These are phyloP conservation scores for Amauroascus verrucosus DNA, from an alignment of 2,329 filamentous ascomycete genomes.

Conservation along the genomic window DNA sequence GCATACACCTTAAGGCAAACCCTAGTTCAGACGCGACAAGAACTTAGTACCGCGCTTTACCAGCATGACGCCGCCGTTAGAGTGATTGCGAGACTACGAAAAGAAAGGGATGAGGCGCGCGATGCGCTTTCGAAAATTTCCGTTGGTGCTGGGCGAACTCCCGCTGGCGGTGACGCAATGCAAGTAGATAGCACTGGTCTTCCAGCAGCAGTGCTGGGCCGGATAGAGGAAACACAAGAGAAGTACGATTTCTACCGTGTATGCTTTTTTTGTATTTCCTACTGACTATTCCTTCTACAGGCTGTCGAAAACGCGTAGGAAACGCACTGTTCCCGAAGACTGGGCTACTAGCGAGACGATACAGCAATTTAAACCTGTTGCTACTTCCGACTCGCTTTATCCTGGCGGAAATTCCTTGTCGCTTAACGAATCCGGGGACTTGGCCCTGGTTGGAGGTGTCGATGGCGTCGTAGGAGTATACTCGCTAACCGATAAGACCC, in stretches of 20 bases:
- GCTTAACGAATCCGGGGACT: slow-evolving; percentile 50
- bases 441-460: slow-evolving; percentile 64
- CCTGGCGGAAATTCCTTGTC: slow-evolving; percentile 50
- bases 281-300: slow-evolving; percentile 38
- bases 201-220: slow-evolving; percentile 58
- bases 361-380: slow-evolving; percentile 46
- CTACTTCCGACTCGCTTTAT: slow-evolving; percentile 48
- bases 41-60: slow-evolving; percentile 86
- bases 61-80: slow-evolving; percentile 95
- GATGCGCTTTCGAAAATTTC: slow-evolving; percentile 79
- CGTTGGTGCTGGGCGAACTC: slow-evolving; percentile 48
- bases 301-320: slow-evolving; percentile 78
- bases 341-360: slow-evolving; percentile 74
- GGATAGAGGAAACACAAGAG: slow-evolving; percentile 71
- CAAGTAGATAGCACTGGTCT: slow-evolving; percentile 74
- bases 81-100: slow-evolving; percentile 83
- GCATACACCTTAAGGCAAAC: slow-evolving; percentile 86
- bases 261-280: not conserved
- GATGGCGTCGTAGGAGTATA: slow-evolving; percentile 68
- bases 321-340: slow-evolving; percentile 70
- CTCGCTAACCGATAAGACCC: slow-evolving; percentile 63
- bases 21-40: slow-evolving; percentile 78
- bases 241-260: slow-evolving; percentile 46
- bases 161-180: slow-evolving; percentile 69
- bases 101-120: slow-evolving; percentile 83